These are phyloP conservation scores for Podila epicladia DNA, from an alignment of 192 early-diverging fungal species.

Conservation along the genomic window DNA sequence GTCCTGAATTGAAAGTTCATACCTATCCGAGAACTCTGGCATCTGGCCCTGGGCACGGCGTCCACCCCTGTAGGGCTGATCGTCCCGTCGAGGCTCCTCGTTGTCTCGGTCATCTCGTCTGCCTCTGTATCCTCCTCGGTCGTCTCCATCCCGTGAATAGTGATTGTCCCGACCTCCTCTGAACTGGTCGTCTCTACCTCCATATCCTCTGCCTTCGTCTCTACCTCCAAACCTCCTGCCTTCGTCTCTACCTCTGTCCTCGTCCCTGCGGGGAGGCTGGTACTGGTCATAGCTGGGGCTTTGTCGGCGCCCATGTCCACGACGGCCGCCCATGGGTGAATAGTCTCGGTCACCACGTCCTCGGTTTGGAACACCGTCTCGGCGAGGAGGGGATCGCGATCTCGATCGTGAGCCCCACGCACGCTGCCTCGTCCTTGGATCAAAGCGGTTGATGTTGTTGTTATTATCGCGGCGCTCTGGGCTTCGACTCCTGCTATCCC, in stretches of 20 bases:
- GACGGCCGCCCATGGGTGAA: not conserved
- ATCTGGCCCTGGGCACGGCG: conserved; percentile 15
- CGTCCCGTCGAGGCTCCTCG: not conserved
- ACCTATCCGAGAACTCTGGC: conserved; percentile 36
- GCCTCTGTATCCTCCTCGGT: not conserved
- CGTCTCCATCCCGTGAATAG: not conserved
- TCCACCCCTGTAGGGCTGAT: conserved; percentile 26
- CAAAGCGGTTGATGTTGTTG: not conserved
- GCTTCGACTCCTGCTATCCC: conserved; percentile 1
- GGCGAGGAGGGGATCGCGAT: not conserved
- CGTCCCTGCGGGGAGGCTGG: not conserved
- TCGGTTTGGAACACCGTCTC: not conserved
- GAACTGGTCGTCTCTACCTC: not conserved
- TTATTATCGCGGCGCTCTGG: not conserved
- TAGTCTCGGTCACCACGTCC: not conserved
- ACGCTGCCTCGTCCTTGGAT: not conserved
- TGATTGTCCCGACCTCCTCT: not conserved
- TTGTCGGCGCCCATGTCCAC: not conserved
- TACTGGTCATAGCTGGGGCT: not conserved
- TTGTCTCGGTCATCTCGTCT: conserved; percentile 7
- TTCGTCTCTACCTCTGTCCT: not conserved
- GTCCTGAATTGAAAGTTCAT: not conserved
- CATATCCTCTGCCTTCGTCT: not conserved
- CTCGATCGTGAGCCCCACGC: not conserved
- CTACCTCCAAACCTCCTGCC: not conserved